Evolutionary conservation across 2,329 filamentous ascomycete genomes (phyloP).

Genomic region (Penicillium sp.): DNA sequence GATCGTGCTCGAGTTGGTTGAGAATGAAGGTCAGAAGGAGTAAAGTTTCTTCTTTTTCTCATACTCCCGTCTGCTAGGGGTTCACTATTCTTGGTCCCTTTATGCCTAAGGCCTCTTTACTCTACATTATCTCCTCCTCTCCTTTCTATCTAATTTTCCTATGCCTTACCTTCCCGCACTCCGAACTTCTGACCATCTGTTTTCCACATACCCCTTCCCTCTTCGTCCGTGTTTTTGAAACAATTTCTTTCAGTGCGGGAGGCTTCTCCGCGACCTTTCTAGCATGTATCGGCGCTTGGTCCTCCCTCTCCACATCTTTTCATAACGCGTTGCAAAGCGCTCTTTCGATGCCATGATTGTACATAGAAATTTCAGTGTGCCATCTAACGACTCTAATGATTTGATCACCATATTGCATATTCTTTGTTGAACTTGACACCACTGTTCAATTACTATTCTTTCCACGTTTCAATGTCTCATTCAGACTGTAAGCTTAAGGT

Average conservation of each 20-base stretch:
- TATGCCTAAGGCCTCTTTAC: background rate
- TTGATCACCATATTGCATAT: constrained; percentile 11
- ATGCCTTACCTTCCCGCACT: background rate
- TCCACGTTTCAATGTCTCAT: background rate
- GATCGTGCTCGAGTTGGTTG: constrained; percentile 86
- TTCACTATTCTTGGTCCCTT: background rate
- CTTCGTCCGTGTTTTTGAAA: background rate
- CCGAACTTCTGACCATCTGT: background rate
- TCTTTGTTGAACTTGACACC: constrained; percentile 6
- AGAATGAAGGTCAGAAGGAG: constrained; percentile 83
- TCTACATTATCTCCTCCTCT: no score
- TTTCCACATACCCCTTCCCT: background rate
- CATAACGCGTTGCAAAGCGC: constrained; percentile 14
- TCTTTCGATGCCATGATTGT: constrained; percentile 28
- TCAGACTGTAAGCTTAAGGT: background rate
- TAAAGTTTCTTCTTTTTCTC: constrained; percentile 24
- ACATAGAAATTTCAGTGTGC: constrained; percentile 32
- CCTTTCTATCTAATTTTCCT: background rate
- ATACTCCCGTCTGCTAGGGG: background rate
- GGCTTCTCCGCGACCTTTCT: background rate
- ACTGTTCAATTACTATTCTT: background rate
- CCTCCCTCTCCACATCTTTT: background rate
- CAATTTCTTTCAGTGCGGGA: background rate
- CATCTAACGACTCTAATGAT: constrained; percentile 31
- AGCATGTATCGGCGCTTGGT: constrained; percentile 9